Evolutionary conservation across 2,329 filamentous ascomycete genomes (phyloP).

Genomic region (Aureobasidium pullulans): DNA sequence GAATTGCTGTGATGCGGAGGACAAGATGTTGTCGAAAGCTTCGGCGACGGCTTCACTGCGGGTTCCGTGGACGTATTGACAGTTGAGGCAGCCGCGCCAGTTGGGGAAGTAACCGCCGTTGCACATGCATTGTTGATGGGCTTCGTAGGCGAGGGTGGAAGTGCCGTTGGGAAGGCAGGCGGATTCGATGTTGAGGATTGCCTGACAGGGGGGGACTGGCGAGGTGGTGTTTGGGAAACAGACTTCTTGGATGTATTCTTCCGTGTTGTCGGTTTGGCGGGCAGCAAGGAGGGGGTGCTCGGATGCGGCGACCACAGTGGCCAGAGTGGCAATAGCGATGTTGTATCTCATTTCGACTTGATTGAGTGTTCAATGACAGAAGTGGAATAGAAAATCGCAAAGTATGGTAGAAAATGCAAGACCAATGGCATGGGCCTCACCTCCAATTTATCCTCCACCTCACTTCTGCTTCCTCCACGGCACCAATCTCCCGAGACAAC

Average conservation of each 20-base stretch:
- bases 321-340: background rate
- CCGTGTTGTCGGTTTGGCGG: constrained; percentile 3
- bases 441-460: background rate
- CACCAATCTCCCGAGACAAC: background rate
- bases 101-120: constrained; percentile 37
- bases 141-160: constrained; percentile 21
- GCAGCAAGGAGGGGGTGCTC: background rate
- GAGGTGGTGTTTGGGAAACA: constrained; percentile 14
- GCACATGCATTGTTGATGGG: constrained; percentile 37
- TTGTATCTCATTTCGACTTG: background rate
- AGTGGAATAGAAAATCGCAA: background rate
- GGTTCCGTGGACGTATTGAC: constrained; percentile 35
- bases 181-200: constrained; percentile 29
- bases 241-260: constrained; percentile 12
- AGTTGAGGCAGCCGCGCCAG: constrained; percentile 37
- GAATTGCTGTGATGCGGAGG: constrained; percentile 29
- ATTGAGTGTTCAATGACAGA: background rate
- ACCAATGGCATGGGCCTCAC: background rate
- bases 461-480: background rate
- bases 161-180: constrained; percentile 30
- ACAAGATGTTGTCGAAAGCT: constrained; percentile 31
- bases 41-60: constrained; percentile 30
- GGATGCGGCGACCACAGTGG: background rate
- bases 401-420: too few relatives aligned
- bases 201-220: constrained; percentile 27